phyloP scores from a whole-genome alignment of 768 basidiomycete species.

The Pleurotus pulmonarius region DNA sequence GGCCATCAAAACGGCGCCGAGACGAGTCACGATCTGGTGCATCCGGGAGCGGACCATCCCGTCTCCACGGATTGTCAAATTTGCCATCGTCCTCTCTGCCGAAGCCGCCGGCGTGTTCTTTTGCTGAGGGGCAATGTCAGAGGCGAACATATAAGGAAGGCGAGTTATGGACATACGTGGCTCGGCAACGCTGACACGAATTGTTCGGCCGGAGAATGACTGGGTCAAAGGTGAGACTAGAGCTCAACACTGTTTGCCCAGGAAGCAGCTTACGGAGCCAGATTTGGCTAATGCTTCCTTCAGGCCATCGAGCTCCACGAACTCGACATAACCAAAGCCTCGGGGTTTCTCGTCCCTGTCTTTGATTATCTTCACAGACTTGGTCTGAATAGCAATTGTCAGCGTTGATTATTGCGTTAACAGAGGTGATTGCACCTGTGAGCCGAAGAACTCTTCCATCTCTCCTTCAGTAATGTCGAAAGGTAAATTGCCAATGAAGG shows the following conservation, averaged over 20 bases:
- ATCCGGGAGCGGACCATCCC: slow-evolving; percentile 82
- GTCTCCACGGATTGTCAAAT: slow-evolving; percentile 81
- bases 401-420: too few species aligned
- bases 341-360: slow-evolving; percentile 94
- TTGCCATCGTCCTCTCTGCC: slow-evolving; percentile 70
- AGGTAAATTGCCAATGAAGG: slow-evolving; percentile 93
- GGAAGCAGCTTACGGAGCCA: slow-evolving; percentile 52
- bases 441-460: slow-evolving; percentile 74
- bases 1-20: slow-evolving; percentile 65
- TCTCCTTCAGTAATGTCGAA: slow-evolving; percentile 89
- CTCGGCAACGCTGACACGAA: slow-evolving; percentile 94
- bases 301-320: slow-evolving; percentile 78
- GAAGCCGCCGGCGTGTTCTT: slow-evolving; percentile 61
- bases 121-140: slow-evolving; percentile 46
- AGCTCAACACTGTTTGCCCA: not conserved
- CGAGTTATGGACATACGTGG: slow-evolving; percentile 64
- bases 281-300: slow-evolving; percentile 78
- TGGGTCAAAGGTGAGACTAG: slow-evolving; percentile 22
- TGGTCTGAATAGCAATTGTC: slow-evolving; percentile 42
- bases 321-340: slow-evolving; percentile 98
- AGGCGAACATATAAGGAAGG: not conserved
- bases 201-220: slow-evolving; percentile 71
- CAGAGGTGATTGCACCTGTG: slow-evolving; percentile 38
- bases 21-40: slow-evolving; percentile 57
- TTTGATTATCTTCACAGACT: slow-evolving; percentile 88